Evolutionary conservation across 129 eudicot species (phyloP), one percentile per base, ranked within the genome.

Genomic region (Lonicera japonica): DNA sequence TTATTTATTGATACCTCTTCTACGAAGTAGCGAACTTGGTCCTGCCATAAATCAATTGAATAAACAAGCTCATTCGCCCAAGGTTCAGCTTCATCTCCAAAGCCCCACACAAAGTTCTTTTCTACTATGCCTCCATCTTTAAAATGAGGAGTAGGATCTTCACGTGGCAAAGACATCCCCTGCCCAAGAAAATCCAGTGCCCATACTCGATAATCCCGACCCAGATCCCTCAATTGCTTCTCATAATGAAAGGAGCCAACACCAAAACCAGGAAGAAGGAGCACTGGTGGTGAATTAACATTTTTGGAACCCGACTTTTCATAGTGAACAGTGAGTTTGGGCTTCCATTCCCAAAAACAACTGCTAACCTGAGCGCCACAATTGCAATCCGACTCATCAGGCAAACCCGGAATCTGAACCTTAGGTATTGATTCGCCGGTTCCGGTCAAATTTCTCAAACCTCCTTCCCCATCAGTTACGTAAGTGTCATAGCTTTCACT

Each of bases 241-340:
- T 92, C 86, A 54, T 87, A 92, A 67, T 92, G 98, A 76, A 92
- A 92, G 12, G 95, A 87, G 68, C 96, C 98, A 54, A 92, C 98
- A 55, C 98, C 98, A 70, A 92, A 92, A 52, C 98, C 98, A 10
- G 98, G 98, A 48, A 92, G 95, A 60, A 87, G 82, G 56, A 92
- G 96, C 53, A 92, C 81, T 21, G 95, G 77, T 2, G 98, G 95
- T 4, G 96, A 70, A 21, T 50, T 66, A 0, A 71, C 69, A 53
- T 92, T 92, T 60, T 66, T 77, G 34, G 77, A 70, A 11, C 98
- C 98, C 5, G 98, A 80, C 64, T 66, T 70, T 73, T 87, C 95
- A 48, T 84, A 92, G 68, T 92, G 79, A 48, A 92, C 84, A 51
- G 69, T 82, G 25, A 92, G 73, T 21, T 87, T 85, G 19, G 96